Conservation (phyloP, 441 rosid genomes). For the Populus trichocarpa region DNA sequence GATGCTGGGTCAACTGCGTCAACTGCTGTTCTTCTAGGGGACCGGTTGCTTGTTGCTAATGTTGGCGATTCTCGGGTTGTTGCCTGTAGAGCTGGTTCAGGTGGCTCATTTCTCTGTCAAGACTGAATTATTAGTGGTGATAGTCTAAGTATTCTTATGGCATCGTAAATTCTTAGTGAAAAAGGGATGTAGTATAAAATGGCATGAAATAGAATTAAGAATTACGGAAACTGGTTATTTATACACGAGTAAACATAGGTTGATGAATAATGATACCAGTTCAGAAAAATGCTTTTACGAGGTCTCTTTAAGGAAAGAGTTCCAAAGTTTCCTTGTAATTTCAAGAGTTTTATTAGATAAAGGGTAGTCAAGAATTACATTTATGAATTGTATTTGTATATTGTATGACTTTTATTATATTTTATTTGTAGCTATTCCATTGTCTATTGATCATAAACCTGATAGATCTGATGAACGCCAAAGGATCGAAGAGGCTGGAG, state of each 20-base stretch:
- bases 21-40: constrained; percentile 63
- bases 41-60: constrained; percentile 76
- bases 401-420: background rate
- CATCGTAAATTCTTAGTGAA: background rate
- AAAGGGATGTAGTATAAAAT: background rate
- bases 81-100: constrained; percentile 66
- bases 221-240: background rate
- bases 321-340: background rate
- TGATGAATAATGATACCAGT: background rate
- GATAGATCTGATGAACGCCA: constrained; percentile 84
- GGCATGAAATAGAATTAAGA: background rate
- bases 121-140: background rate
- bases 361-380: background rate
- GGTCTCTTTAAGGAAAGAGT: background rate
- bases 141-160: background rate
- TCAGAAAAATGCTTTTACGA: background rate
- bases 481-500: constrained; percentile 89
- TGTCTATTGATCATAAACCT: constrained; percentile 82
- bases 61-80: constrained; percentile 95
- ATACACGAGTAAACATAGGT: background rate
- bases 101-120: background rate
- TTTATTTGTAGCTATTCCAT: constrained; percentile 52
- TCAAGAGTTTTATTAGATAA: background rate
- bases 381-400: background rate
- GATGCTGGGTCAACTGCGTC: constrained; percentile 29